Evolutionary conservation across 345 rosid species (phyloP).

Genomic region (Aurinia saxatilis): DNA sequence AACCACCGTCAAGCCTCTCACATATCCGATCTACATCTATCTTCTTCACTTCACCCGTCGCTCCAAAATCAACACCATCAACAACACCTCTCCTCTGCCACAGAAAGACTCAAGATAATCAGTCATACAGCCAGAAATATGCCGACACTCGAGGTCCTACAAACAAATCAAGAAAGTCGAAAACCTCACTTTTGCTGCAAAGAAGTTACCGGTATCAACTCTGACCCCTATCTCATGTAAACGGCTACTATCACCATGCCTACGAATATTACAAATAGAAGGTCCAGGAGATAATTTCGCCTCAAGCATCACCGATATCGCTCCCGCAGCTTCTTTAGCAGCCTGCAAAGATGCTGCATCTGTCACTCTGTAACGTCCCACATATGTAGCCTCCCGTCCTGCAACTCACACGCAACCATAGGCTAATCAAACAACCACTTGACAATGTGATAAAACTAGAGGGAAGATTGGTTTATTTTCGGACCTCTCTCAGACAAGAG

Average conservation of each 20-base stretch:
- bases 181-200: conserved; percentile 77
- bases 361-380: conserved; percentile 77
- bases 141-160: neutral
- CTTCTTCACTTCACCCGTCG: conserved; percentile 94
- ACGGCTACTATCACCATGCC: conserved; percentile 88
- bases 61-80: conserved; percentile 89
- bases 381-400: conserved; percentile 67
- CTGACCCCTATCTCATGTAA: conserved; percentile 94
- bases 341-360: conserved; percentile 78
- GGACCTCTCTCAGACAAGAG: conserved; percentile 80
- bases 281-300: conserved; percentile 97
- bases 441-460: neutral
- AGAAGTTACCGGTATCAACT: conserved; percentile 93
- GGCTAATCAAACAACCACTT: neutral
- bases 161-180: conserved; percentile 4
- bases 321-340: conserved; percentile 93
- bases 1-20: conserved; percentile 89
- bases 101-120: neutral
- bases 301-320: conserved; percentile 79
- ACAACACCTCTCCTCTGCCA: conserved; percentile 86
- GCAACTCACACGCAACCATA: conserved; percentile 13
- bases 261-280: conserved; percentile 71
- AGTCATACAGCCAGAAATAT: neutral
- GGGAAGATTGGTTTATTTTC: neutral
- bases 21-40: conserved; percentile 73